Base-by-base conservation (phyloP, 768 basidiomycete genomes). In the Tylopilus intermedius region DNA sequence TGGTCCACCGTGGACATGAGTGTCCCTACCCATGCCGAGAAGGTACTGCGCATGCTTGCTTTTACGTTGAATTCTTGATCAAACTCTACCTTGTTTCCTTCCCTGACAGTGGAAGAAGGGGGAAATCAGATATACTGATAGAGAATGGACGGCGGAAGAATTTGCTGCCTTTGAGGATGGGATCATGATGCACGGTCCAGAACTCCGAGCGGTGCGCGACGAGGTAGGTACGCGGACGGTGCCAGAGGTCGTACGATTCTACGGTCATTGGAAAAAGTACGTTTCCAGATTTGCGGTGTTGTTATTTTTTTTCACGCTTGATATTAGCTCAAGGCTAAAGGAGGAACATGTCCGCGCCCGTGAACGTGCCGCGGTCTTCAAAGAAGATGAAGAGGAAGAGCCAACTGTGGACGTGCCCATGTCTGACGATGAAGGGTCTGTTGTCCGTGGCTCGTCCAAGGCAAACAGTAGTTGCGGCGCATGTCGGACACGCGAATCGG, bases 251-350 rank as follows among this genome's bases (percentile, higher is more conserved):
- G 90, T 93, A 27, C 80, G 89, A 15, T 91, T 84, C 69, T 93
- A 89, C 60, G 86, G 83, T 4, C 84, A 81, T 55, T 93, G 90
- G 90, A 93, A 93, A 74, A 88, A 80, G 90, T 90, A 61, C 37
- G 70, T 58, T 18, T 51, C 13, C 6, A 18, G 42, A 55, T 24
- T 42, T 51, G 26, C 22, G 24, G 42, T 56, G 47, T 41, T 26
- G 18, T 53, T 41, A 49, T 44, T 52, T 49, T 49, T 57, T 53
- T 38, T 38, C n/a, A 64, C 29, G 6, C 18, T 47, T 8, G 45
- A 39, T 52, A 21, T 41, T 59, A 90, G 88, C 62, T 68, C 72
- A 47, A 86, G 79, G 64, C 76, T 91, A 15, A 79, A 82, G 30
- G 86, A 89, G 66, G 85, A 86, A 64, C 83, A 88, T 64, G 66